Evolutionary conservation across 306 rosid species (phyloP), one percentile per base, ranked within the genome.

Genomic region (Castanea mollissima): DNA sequence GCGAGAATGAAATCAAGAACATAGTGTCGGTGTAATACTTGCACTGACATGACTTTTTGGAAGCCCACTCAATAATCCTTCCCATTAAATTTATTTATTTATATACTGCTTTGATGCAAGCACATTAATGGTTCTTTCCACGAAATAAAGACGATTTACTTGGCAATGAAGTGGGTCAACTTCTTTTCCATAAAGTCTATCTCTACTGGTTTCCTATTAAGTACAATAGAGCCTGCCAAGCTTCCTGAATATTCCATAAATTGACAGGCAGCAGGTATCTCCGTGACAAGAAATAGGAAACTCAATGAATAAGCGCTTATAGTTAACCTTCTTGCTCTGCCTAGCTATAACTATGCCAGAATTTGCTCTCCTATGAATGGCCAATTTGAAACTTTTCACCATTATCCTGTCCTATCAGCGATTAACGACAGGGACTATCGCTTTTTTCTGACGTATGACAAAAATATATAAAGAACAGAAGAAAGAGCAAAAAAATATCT

Each of bases 401-500:
- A 5, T 69, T 60, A 20, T 62, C 31, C 54, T 21, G 5, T 54
- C 59, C 44, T 23, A 71, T 55, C 34, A 54, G 38, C 32, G 29
- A 51, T 32, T n/a, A 52, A 46, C 6, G 49, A 56, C 27, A 55
- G 25, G 31, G 46, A 46, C 35, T 25, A 5, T 62, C 63, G 57
- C 70, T 41, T 55, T 55, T 71, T 64, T 71, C 74, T 73, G 55
- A 27, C 55, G 11, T 16, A 65, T 13, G 15, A 23, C 38, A 69
- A 34, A 74, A 46, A 14, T 31, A 14, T 29, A 1, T 71, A 83
- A 54, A 74, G 16, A 18, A 18, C 25, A 4, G 3, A 67, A 13
- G 68, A 74, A 79, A 41, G 55, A 14, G 64, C 35, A 67, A 35
- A 25, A 25, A 57, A 65, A n/a, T 70, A 78, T 18, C 15, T 74